A percentile compares a stretch with the other conserved stretches of the same genome.
Conservation (phyloP, 1,139 yeast species). For the Lodderomyces oxycetoniae region DNA sequence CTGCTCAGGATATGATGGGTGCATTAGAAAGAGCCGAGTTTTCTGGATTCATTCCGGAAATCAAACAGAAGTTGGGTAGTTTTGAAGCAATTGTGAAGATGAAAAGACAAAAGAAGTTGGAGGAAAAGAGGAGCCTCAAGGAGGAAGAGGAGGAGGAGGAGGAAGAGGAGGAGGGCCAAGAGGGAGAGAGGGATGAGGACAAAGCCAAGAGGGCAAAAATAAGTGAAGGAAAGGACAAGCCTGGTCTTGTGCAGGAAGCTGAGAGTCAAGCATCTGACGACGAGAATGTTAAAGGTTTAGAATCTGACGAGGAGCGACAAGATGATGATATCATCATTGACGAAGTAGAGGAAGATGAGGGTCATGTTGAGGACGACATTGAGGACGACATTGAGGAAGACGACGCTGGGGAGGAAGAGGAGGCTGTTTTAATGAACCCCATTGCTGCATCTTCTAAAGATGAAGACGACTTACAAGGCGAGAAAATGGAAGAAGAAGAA, state of each 20-base stretch:
- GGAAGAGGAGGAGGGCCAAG: not conserved
- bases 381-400: conserved; percentile 15
- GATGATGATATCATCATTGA: conserved; percentile 16
- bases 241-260: no score
- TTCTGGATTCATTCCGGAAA: conserved; percentile 49
- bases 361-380: conserved; percentile 15
- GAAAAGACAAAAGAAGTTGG: conserved; percentile 27
- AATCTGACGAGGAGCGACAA: no score
- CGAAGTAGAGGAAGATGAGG: conserved; percentile 19
- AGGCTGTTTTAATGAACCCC: conserved; percentile 18
- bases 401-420: conserved; percentile 16
- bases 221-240: conserved; percentile 16
- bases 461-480: conserved; percentile 22
- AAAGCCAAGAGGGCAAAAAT: not conserved
- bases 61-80: conserved; percentile 44
- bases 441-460: conserved; percentile 21
- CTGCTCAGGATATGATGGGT: conserved; percentile 57
- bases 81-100: conserved; percentile 38
- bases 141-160: not conserved
- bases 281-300: no score
- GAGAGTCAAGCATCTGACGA: no score
- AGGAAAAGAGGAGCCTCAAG: conserved; percentile 4
- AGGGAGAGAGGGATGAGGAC: not conserved
- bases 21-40: conserved; percentile 59
- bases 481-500: conserved; percentile 10